These are phyloP conservation scores for Boletus subparvulus DNA, from an alignment of 768 basidiomycete species.

Conservation along the genomic window DNA sequence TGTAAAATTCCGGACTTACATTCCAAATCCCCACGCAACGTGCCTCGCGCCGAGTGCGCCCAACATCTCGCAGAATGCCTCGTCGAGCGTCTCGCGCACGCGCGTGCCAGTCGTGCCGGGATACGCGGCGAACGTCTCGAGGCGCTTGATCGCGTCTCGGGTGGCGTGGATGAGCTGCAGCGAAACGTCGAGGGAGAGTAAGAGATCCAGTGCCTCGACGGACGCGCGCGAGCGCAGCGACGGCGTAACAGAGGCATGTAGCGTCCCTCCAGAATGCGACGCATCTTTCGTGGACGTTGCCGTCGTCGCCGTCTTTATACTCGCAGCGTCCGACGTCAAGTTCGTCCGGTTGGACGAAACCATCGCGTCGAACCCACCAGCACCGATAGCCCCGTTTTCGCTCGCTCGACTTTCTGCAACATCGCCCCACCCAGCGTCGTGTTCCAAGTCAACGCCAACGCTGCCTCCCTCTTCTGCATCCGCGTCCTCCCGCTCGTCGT, in stretches of 20 bases:
- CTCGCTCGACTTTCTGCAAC: slow-evolving; percentile 10
- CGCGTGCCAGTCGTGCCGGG: slow-evolving; percentile 85
- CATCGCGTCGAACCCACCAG: neutral
- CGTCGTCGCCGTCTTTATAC: neutral
- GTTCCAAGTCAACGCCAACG: neutral
- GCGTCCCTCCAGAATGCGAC: neutral
- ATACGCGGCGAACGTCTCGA: slow-evolving; percentile 87
- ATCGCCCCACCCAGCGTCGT: slow-evolving; percentile 30
- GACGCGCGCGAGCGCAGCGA: neutral
- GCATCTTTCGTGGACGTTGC: slow-evolving; percentile 1
- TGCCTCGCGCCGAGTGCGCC: slow-evolving; percentile 77
- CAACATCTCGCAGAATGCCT: slow-evolving; percentile 84
- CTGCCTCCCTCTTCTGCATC: neutral
- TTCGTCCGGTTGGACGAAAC: neutral
- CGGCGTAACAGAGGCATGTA: neutral
- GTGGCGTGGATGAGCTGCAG: slow-evolving; percentile 92
- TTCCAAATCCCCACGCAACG: slow-evolving; percentile 73
- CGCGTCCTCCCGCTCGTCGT: slow-evolving; percentile 28
- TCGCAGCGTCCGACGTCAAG: neutral
- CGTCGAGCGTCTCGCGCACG: slow-evolving; percentile 91
- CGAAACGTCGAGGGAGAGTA: slow-evolving; percentile 89
- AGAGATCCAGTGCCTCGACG: slow-evolving; percentile 62
- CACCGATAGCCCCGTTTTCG: neutral
- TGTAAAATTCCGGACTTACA: slow-evolving; percentile 42
- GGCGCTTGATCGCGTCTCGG: slow-evolving; percentile 87